Conservation (phyloP, 1,284 basidiomycete species). For the Sutorius eximius region DNA sequence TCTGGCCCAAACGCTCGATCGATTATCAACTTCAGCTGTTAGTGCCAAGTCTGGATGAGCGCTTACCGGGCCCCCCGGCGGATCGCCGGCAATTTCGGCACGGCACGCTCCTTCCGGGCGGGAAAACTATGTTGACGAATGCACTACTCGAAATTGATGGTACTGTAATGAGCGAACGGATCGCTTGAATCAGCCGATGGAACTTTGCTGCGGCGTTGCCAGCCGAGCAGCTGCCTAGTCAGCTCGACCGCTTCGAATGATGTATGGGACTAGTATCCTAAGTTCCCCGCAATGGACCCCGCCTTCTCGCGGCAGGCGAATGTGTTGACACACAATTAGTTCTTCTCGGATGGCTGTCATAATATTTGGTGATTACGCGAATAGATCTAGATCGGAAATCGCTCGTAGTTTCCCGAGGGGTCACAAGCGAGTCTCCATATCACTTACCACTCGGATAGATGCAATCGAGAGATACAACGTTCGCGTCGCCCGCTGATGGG, state of each 20-base stretch:
- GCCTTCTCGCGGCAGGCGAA: background rate
- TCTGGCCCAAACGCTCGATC: background rate
- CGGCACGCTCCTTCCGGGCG: slow-evolving; percentile 14
- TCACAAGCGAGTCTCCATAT: background rate
- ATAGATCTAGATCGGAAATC: slow-evolving; percentile 2
- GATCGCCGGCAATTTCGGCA: background rate
- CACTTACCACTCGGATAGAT: background rate
- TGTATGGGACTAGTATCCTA: background rate
- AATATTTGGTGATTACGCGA: background rate
- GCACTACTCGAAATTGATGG: background rate
- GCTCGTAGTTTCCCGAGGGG: too few relatives aligned
- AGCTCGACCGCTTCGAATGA: background rate
- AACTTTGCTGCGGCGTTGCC: background rate
- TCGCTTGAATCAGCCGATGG: background rate
- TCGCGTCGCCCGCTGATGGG: background rate
- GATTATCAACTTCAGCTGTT: background rate
- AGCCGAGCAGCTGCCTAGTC: background rate
- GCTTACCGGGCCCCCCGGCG: background rate
- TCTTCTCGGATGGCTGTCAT: background rate
- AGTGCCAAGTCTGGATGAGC: background rate
- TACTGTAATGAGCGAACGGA: background rate
- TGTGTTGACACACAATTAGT: background rate
- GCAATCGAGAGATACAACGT: background rate
- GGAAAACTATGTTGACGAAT: slow-evolving; percentile 3
- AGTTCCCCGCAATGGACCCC: background rate